Evolutionary conservation across 768 basidiomycete genomes (phyloP).

Genomic region (Macrolepiota fuliginosa): DNA sequence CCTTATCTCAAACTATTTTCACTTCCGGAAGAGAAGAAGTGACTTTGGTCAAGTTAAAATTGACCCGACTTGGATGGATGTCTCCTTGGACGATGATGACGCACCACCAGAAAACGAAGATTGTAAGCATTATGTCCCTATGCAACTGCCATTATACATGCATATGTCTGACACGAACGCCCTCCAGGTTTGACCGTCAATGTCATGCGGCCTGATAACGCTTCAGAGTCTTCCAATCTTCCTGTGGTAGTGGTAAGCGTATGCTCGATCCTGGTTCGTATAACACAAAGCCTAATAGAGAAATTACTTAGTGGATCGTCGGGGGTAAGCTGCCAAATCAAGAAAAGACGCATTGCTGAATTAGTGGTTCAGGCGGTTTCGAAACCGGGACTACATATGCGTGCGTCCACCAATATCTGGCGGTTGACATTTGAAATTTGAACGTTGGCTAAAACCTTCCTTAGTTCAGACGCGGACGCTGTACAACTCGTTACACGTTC

Average conservation of each 20-base stretch:
- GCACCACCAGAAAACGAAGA: constrained; percentile 22
- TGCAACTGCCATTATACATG: background rate
- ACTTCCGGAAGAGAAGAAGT: background rate
- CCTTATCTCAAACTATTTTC: background rate
- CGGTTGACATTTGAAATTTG: background rate
- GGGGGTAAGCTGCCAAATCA: constrained; percentile 27
- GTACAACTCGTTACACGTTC: constrained; percentile 40
- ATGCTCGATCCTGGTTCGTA: background rate
- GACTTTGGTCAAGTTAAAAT: background rate
- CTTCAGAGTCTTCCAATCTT: constrained; percentile 33
- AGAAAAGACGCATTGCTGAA: background rate
- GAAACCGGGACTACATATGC: constrained; percentile 23
- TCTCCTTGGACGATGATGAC: constrained; percentile 8
- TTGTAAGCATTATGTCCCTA: constrained; percentile 15
- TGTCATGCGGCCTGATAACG: constrained; percentile 38
- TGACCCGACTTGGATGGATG: constrained; percentile 3
- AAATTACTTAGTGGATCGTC: constrained; percentile 40
- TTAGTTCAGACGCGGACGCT: constrained; percentile 37
- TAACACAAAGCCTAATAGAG: background rate
- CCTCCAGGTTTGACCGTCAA: constrained; percentile 42
- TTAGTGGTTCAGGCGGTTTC: constrained; percentile 21
- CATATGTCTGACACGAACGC: background rate
- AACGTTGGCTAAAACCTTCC: background rate
- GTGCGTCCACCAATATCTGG: constrained; percentile 7
- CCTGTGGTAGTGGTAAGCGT: constrained; percentile 47